Conservation (phyloP, 2,329 filamentous ascomycete species). For the Myriosclerotinia curreyana region DNA sequence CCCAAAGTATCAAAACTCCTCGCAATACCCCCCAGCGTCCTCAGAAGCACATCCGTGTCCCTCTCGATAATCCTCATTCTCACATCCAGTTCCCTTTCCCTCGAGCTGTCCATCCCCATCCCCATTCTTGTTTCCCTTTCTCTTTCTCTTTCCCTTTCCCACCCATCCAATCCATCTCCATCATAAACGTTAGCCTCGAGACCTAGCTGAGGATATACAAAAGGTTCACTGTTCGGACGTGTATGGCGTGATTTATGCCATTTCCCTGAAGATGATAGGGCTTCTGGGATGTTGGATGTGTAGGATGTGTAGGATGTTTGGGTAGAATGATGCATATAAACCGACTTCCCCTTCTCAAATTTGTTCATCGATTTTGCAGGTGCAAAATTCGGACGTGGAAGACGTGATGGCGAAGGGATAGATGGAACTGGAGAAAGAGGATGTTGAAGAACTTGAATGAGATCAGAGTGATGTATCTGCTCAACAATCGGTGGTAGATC, state of each 20-base stretch:
- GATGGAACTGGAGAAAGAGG: not conserved
- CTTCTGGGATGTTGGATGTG: no score
- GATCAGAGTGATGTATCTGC: not conserved
- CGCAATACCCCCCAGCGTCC: slow-evolving; percentile 29
- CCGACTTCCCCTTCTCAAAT: not conserved
- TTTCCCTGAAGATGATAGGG: not conserved
- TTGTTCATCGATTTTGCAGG: not conserved
- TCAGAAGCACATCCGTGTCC: slow-evolving; percentile 32
- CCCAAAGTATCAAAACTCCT: slow-evolving; percentile 7
- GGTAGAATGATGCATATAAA: not conserved
- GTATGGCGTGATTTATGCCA: not conserved
- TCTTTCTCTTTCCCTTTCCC: not conserved
- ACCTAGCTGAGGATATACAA: not conserved
- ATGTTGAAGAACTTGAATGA: no score
- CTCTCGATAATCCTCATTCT: slow-evolving; percentile 32
- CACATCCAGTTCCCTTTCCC: slow-evolving; percentile 31
- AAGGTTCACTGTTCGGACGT: not conserved
- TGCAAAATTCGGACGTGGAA: not conserved
- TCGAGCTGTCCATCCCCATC: slow-evolving; percentile 23
- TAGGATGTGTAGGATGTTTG: not conserved
- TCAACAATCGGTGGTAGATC: slow-evolving; percentile 6
- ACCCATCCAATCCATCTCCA: not conserved
- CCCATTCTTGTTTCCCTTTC: no score
- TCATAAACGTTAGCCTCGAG: no score
- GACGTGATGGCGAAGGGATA: not conserved